Percentiles rank a stretch among this genome's conserved stretches.
These are phyloP conservation scores for Russula ochroleuca DNA, from an alignment of 768 basidiomycete genomes.

Conservation along the genomic window DNA sequence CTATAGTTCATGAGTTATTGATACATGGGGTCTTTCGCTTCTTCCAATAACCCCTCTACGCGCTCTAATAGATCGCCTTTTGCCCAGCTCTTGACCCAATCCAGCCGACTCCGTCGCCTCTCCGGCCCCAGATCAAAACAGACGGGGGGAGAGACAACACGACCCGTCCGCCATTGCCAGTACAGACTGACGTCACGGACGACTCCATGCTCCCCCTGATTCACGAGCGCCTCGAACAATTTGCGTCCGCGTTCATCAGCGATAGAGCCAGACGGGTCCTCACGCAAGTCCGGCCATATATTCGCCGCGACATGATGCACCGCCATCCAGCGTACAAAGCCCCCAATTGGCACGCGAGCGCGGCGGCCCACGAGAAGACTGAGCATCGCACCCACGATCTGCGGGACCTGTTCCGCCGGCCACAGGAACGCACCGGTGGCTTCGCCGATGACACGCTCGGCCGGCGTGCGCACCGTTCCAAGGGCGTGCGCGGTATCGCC, in stretches of 20 bases:
- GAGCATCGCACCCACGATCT: slow-evolving; percentile 62
- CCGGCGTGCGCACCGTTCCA: slow-evolving; percentile 50
- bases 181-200: slow-evolving; percentile 57
- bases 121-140: slow-evolving; percentile 43
- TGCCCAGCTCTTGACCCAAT: slow-evolving; percentile 30
- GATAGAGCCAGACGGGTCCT: neutral
- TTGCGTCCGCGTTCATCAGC: slow-evolving; percentile 39
- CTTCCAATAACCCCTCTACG: slow-evolving; percentile 26
- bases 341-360: slow-evolving; percentile 39
- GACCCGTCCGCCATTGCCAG: slow-evolving; percentile 41
- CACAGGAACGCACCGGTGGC: slow-evolving; percentile 61
- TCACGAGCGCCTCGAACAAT: slow-evolving; percentile 49
- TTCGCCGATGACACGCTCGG: slow-evolving; percentile 49
- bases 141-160: slow-evolving; percentile 43
- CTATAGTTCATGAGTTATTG: neutral
- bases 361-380: slow-evolving; percentile 43
- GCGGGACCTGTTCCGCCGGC: slow-evolving; percentile 60
- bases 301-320: slow-evolving; percentile 74
- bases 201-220: slow-evolving; percentile 44
- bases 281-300: slow-evolving; percentile 63
- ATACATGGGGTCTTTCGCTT: neutral
- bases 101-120: slow-evolving; percentile 27
- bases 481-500: slow-evolving; percentile 68
- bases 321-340: slow-evolving; percentile 63
- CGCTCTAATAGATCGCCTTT: slow-evolving; percentile 26